Evolutionary conservation across 768 basidiomycete genomes (phyloP).

Genomic region (Pholiota conissans): DNA sequence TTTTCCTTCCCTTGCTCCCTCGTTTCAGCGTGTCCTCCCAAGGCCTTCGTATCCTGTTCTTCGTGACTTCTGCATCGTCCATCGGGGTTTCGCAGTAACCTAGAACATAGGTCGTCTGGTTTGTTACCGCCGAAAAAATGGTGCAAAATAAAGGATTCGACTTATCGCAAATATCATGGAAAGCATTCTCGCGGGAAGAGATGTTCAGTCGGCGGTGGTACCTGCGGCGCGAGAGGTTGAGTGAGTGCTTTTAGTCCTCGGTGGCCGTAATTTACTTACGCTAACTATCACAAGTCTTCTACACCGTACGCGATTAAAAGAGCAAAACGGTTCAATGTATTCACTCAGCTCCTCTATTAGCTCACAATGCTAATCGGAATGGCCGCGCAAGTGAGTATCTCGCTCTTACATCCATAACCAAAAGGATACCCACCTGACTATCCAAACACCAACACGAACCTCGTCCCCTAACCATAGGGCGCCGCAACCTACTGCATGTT

Average conservation of each 20-base stretch:
- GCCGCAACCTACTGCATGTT: slow-evolving; percentile 35
- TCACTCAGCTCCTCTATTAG: too few species aligned
- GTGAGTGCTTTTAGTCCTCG: slow-evolving; percentile 16
- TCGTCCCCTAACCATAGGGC: slow-evolving; percentile 14
- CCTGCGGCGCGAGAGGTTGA: slow-evolving; percentile 31
- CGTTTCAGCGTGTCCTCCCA: not conserved
- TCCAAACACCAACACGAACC: not conserved
- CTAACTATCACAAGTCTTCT: slow-evolving; percentile 2
- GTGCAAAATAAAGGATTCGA: not conserved
- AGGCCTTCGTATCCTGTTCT: not conserved
- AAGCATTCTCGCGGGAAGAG: slow-evolving; percentile 27
- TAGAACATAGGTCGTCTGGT: too few species aligned
- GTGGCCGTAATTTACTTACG: not conserved
- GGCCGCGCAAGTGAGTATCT: slow-evolving; percentile 28
- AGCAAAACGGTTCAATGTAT: not conserved
- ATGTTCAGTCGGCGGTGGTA: slow-evolving; percentile 35
- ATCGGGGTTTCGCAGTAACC: too few species aligned
- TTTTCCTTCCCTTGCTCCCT: not conserved
- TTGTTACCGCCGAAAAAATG: not conserved
- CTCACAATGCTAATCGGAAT: slow-evolving; percentile 16
- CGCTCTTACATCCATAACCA: too few species aligned
- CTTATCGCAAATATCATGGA: slow-evolving; percentile 17
- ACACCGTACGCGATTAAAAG: slow-evolving; percentile 3
- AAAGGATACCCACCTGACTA: not conserved
- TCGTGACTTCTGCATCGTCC: too few species aligned